Evolutionary conservation across 164 flowering plant species (phyloP).

Genomic region (Piper longum): DNA sequence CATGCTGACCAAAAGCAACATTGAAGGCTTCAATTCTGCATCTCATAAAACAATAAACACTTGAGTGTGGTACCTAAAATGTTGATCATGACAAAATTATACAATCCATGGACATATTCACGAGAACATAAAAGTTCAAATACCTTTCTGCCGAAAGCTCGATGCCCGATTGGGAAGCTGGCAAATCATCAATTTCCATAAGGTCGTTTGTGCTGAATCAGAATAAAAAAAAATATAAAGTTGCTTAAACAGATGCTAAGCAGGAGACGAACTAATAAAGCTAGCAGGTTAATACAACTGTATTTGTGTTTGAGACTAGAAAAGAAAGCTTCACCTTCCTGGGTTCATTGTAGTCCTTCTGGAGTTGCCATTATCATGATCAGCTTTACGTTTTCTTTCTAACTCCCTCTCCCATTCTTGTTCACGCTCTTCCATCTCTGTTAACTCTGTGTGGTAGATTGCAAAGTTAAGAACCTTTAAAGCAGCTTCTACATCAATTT

Average conservation of each 20-base stretch:
- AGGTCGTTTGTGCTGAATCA: slow-evolving; percentile 21
- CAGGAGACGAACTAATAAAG: not conserved
- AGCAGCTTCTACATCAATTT: slow-evolving; percentile 89
- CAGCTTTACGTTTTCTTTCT: slow-evolving; percentile 46
- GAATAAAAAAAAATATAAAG: not conserved
- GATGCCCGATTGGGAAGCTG: slow-evolving; percentile 20
- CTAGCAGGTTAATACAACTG: too few species aligned
- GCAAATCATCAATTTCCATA: slow-evolving; percentile 81
- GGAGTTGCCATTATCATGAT: slow-evolving; percentile 17
- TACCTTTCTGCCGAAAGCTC: slow-evolving; percentile 55
- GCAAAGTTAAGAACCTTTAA: slow-evolving; percentile 90
- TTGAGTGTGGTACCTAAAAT: not conserved
- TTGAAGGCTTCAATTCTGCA: slow-evolving; percentile 75
- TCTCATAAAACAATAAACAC: not conserved
- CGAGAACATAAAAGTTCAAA: not conserved
- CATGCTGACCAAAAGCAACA: slow-evolving; percentile 54
- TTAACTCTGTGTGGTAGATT: slow-evolving; percentile 86
- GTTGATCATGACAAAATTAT: not conserved
- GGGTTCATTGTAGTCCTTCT: slow-evolving; percentile 3
- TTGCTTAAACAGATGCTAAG: not conserved
- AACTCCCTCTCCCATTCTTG: slow-evolving; percentile 52
- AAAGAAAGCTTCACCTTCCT: too few species aligned
- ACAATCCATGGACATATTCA: not conserved
- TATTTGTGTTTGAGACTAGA: too few species aligned
- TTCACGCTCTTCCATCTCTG: slow-evolving; percentile 94